These are phyloP conservation scores for Geotrichum reessii DNA, from an alignment of 1,139 yeast species.

Conservation along the genomic window DNA sequence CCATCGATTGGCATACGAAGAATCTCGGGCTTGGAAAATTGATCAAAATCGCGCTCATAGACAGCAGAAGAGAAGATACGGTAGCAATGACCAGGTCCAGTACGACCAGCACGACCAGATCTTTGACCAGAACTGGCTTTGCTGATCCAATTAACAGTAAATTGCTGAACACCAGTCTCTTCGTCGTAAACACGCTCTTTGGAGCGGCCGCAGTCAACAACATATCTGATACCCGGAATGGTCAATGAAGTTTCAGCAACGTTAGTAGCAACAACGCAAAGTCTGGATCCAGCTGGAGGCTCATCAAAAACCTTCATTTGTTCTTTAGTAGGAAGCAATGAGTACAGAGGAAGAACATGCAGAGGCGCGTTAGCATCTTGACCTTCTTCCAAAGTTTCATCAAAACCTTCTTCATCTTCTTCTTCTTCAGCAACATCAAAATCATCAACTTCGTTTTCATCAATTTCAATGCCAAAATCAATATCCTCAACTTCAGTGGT, in stretches of 20 bases:
- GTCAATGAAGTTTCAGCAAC: slow-evolving; percentile 97
- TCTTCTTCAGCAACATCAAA: slow-evolving; percentile 45
- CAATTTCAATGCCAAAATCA: slow-evolving; percentile 55
- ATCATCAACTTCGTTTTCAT: slow-evolving; percentile 42
- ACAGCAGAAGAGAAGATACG: slow-evolving; percentile 93
- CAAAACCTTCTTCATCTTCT: slow-evolving; percentile 86
- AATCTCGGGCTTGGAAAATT: slow-evolving; percentile 84
- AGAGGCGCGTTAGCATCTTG: slow-evolving; percentile 78
- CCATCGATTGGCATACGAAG: slow-evolving; percentile 94
- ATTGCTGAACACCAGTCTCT: slow-evolving; percentile 86
- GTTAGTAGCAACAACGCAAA: slow-evolving; percentile 93
- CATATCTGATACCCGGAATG: slow-evolving; percentile 92
- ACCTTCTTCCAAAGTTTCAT: slow-evolving; percentile 67
- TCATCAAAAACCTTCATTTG: slow-evolving; percentile 88
- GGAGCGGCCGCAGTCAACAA: slow-evolving; percentile 90
- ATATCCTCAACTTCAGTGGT: slow-evolving; percentile 84
- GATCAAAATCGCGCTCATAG: slow-evolving; percentile 75
- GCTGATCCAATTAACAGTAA: slow-evolving; percentile 86
- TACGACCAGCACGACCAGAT: slow-evolving; percentile 98
- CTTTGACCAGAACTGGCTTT: slow-evolving; percentile 96
- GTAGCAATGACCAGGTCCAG: slow-evolving; percentile 98
- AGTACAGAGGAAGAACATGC: slow-evolving; percentile 86
- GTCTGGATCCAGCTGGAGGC: slow-evolving; percentile 79
- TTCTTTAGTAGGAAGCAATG: slow-evolving; percentile 83
- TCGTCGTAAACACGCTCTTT: slow-evolving; percentile 83